These are phyloP conservation scores for Babesia ovis DNA, from an alignment of 169 alveolate species.

Conservation along the genomic window DNA sequence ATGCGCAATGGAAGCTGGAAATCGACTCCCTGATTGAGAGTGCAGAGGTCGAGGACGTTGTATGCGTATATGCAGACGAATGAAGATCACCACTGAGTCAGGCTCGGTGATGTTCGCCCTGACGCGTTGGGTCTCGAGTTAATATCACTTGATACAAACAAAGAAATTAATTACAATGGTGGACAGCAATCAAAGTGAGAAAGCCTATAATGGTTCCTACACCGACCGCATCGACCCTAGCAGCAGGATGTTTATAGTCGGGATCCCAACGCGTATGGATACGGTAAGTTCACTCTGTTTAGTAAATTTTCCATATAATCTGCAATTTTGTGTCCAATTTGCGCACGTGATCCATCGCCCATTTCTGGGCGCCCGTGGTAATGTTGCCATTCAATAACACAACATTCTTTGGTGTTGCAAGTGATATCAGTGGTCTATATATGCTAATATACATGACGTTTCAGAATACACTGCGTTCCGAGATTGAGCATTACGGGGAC, in stretches of 20 bases:
- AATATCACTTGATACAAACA: conserved; percentile 4
- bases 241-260: conserved; percentile 57
- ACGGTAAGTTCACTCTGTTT: too few relatives aligned
- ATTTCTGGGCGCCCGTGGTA: too few relatives aligned
- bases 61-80: conserved; percentile 30
- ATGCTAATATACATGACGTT: background rate
- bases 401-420: too few relatives aligned
- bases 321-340: too few relatives aligned
- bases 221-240: conserved; percentile 34
- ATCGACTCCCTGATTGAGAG: conserved; percentile 42
- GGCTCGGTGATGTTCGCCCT: conserved; percentile 12
- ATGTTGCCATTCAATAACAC: too few relatives aligned
- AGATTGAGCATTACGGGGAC: conserved; percentile 71
- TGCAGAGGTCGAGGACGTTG: conserved; percentile 61
- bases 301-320: too few relatives aligned
- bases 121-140: conserved; percentile 7
- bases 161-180: conserved; percentile 3
- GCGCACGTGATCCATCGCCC: too few relatives aligned
- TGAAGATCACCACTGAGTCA: background rate
- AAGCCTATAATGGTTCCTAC: background rate
- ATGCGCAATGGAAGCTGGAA: conserved; percentile 32
- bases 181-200: background rate
- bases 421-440: background rate
- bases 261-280: conserved; percentile 51
- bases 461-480: conserved; percentile 55